Evolutionary conservation across 768 basidiomycete species (phyloP).

Genomic region (Agaricus subrufescens): DNA sequence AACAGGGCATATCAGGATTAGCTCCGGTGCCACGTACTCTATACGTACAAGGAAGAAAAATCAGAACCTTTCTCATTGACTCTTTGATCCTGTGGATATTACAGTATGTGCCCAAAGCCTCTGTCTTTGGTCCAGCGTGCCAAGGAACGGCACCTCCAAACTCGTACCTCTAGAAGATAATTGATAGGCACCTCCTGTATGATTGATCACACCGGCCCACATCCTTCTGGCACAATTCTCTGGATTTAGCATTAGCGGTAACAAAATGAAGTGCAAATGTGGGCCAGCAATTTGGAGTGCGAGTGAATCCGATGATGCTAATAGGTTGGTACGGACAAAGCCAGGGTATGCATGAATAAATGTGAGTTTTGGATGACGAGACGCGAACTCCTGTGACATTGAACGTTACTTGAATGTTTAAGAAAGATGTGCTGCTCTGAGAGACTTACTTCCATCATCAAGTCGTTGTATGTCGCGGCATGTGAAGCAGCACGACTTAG

Average conservation of each 20-base stretch:
- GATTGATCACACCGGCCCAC: constrained; percentile 26
- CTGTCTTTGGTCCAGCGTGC: constrained; percentile 30
- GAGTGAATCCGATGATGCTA: constrained; percentile 21
- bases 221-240: constrained; percentile 32
- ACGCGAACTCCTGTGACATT: constrained; percentile 27
- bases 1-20: no score
- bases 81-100: not conserved
- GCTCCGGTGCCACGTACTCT: no score
- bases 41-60: no score
- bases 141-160: constrained; percentile 26
- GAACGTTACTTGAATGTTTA: not conserved
- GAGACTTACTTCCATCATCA: constrained; percentile 38
- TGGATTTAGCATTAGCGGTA: constrained; percentile 19
- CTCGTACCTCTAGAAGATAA: constrained; percentile 26
- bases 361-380: constrained; percentile 27
- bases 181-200: constrained; percentile 23
- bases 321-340: constrained; percentile 28
- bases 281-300: constrained; percentile 17
- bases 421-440: not conserved
- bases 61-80: not conserved
- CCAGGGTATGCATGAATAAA: constrained; percentile 39
- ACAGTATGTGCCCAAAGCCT: constrained; percentile 29
- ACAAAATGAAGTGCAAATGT: constrained; percentile 16
- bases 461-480: constrained; percentile 41
- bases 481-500: constrained; percentile 22